Base-by-base conservation (phyloP, 257 asterid species). In the Pogostemon cablin region DNA sequence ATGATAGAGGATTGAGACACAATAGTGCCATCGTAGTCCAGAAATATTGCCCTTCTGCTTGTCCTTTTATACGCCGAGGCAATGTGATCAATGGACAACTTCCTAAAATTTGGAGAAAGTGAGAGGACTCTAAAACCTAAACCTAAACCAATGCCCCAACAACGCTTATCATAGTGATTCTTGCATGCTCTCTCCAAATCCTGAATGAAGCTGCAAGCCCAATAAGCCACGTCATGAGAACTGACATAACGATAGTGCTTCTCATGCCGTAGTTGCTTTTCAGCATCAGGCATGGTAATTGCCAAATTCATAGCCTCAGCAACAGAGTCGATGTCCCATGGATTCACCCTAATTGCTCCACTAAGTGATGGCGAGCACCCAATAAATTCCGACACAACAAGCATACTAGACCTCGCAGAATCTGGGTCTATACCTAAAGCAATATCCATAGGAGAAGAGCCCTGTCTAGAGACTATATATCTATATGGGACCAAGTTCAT, bases 341-440 rank as follows among this genome's bases (percentile, higher is more conserved):
- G 96, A 72, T 89, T 89, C 25, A 89, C 95, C 83, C 96, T 81
- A 47, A 87, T 87, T 15, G 92, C 95, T 77, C 96, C 95, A 70
- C 95, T 87, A 44, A 87, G 62, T 67, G 96, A 87, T 9, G 96
- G 95, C 9, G 96, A 89, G 71, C 96, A 89, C 71, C 96, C 96
- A 35, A 87, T 79, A 68, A 89, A 89, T 76, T 89, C 95, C 0
- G 95, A 89, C 49, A 89, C 95, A 57, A 89, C 87, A 68, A 87
- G 91, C 92, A 84, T 81, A 85, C 95, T 84, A 12, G 92, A 3
- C 54, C 5, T 48, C n/a, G 2, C 54, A 48, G 54, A 48, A 48
- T 47, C 53, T 9, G 53, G 3, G 11, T 47, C 11, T 47, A 10
- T 47, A 47, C 15, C 12, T 15, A 47, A 10, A 47, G 53, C 4